Percentiles rank a stretch among this genome's conserved stretches.
These are phyloP conservation scores for Cavenderia fasciculata DNA, from an alignment of 78 protist species.

Conservation along the genomic window DNA sequence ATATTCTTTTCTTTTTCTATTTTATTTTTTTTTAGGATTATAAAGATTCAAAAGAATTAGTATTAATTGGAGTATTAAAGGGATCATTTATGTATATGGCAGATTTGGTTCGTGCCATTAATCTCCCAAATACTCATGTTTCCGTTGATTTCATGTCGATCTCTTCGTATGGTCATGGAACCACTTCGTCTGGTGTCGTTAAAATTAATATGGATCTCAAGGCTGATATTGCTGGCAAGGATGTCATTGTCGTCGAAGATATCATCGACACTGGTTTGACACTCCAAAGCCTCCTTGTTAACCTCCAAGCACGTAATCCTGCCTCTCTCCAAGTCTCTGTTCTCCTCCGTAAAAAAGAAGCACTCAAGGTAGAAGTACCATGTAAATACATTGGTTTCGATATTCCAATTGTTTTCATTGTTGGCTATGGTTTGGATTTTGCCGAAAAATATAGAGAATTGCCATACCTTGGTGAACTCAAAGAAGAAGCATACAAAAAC, in stretches of 20 bases:
- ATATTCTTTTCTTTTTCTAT: too few relatives aligned
- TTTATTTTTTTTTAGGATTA: conserved; percentile 27
- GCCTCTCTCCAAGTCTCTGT: conserved; percentile 36
- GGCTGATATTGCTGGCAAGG: conserved; percentile 65
- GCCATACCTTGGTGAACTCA: conserved; percentile 73
- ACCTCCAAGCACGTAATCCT: conserved; percentile 66
- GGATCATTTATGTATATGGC: conserved; percentile 81
- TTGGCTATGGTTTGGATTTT: conserved; percentile 78
- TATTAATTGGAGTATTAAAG: conserved; percentile 70
- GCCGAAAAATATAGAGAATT: conserved; percentile 76
- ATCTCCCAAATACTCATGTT: conserved; percentile 67
- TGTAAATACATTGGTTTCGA: conserved; percentile 71
- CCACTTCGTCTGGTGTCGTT: conserved; percentile 56
- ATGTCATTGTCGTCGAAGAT: conserved; percentile 77
- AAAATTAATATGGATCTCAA: conserved; percentile 70
- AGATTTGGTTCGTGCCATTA: conserved; percentile 59
- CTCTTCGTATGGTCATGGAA: conserved; percentile 53
- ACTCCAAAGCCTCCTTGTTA: conserved; percentile 40
- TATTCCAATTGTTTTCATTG: conserved; percentile 72
- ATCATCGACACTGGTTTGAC: conserved; percentile 77
- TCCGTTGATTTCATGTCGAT: conserved; percentile 74
- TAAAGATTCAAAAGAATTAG: conserved; percentile 63
- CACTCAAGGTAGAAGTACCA: conserved; percentile 69
- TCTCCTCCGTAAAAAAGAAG: conserved; percentile 66
- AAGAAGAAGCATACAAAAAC: conserved; percentile 67